Percentiles rank a stretch among this genome's conserved stretches.
Conservation (phyloP, 305 asterid species). For the Petunia hybrid region DNA sequence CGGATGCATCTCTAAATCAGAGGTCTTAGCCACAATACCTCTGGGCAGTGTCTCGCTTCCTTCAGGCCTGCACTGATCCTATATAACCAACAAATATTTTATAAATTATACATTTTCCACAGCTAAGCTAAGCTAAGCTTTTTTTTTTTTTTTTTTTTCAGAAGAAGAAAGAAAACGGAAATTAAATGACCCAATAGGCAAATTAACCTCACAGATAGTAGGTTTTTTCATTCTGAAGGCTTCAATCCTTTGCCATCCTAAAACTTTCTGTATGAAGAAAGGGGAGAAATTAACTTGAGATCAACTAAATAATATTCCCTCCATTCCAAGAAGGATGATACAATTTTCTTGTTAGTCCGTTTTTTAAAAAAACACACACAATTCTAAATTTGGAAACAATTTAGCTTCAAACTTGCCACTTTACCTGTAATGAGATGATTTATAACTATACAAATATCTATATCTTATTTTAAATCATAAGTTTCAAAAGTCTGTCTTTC, state of each 20-base stretch:
- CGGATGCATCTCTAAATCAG: conserved; percentile 72
- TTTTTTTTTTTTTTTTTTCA: neutral
- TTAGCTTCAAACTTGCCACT: no score
- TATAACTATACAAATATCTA: no score
- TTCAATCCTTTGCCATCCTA: conserved; percentile 48
- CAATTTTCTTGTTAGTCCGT: no score
- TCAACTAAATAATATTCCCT: neutral
- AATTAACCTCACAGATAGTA: conserved; percentile 61
- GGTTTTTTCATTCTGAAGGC: conserved; percentile 39
- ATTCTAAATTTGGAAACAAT: no score
- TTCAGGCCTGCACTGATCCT: conserved; percentile 63
- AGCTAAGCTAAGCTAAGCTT: neutral
- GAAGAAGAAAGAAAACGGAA: neutral
- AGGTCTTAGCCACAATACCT: conserved; percentile 61
- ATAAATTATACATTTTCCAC: neutral
- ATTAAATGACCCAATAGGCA: conserved; percentile 27
- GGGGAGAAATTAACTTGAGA: neutral
- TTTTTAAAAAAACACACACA: neutral
- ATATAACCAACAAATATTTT: conserved; percentile 7
- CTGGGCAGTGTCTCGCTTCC: conserved; percentile 73
- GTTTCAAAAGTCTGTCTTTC: no score
- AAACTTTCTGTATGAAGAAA: conserved; percentile 49
- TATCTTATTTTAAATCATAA: no score
- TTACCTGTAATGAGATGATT: no score
- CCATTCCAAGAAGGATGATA: no score